A percentile compares a stretch with the other conserved stretches of the same genome.
Evolutionary conservation across 371 early-diverging fungal species (phyloP).

Genomic region (Pancytospora epiphaga): DNA sequence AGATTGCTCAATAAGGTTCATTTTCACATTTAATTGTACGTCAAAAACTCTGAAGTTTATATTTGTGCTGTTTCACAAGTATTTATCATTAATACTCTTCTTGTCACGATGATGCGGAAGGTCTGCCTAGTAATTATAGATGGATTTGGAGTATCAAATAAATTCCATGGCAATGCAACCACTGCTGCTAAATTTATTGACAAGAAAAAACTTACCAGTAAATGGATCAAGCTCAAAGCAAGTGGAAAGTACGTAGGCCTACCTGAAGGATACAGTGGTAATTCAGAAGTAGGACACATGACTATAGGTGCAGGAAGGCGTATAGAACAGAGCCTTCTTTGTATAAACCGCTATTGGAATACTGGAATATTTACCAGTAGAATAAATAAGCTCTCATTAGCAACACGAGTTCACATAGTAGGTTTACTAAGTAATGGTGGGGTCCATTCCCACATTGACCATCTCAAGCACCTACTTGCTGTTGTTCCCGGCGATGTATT

Average conservation of each 20-base stretch:
- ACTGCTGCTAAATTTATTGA: slow-evolving; percentile 29
- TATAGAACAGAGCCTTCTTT: slow-evolving; percentile 69
- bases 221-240: slow-evolving; percentile 66
- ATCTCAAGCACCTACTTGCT: slow-evolving; percentile 67
- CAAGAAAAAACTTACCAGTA: slow-evolving; percentile 48
- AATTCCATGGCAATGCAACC: slow-evolving; percentile 16
- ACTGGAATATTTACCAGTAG: slow-evolving; percentile 8
- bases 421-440: slow-evolving; percentile 91
- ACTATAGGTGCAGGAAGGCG: slow-evolving; percentile 97
- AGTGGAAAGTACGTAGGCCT: slow-evolving; percentile 92
- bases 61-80: too few species aligned
- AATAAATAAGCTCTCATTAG: slow-evolving; percentile 60
- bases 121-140: slow-evolving; percentile 60
- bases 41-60: too few species aligned
- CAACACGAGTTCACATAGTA: slow-evolving; percentile 70
- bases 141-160: slow-evolving; percentile 57
- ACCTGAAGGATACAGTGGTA: slow-evolving; percentile 93
- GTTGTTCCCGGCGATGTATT: slow-evolving; percentile 73
- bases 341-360: slow-evolving; percentile 45
- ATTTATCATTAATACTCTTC: too few species aligned
- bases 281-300: slow-evolving; percentile 97
- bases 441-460: slow-evolving; percentile 90
- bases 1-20: too few species aligned
- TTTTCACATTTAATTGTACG: too few species aligned
- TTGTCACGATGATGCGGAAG: too few species aligned